Evolutionary conservation across 257 asterid genomes (phyloP).

Genomic region (Lithospermum erythrorhizon): DNA sequence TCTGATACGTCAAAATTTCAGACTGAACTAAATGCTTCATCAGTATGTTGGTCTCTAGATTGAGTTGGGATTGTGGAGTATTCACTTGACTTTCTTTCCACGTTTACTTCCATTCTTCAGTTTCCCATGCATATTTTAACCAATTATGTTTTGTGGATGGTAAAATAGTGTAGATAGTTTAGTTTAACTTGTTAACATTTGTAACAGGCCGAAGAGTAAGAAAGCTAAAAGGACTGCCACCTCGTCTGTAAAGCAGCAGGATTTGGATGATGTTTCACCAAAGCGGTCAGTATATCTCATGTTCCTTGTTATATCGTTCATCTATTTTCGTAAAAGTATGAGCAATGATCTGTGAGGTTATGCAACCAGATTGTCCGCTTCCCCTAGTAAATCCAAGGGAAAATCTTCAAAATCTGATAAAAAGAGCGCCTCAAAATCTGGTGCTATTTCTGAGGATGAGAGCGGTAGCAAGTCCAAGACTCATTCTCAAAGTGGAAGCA

Average conservation of each 20-base stretch:
- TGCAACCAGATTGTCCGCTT: constrained; percentile 15
- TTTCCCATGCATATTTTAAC: neutral
- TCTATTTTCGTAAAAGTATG: neutral
- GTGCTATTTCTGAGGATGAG: constrained; percentile 33
- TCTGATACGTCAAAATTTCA: neutral
- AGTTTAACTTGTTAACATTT: constrained; percentile 17
- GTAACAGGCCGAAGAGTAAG: constrained; percentile 48
- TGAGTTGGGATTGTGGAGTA: too few species aligned
- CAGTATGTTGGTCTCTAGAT: neutral
- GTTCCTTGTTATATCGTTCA: neutral
- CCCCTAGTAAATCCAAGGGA: constrained; percentile 42
- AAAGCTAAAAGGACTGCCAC: constrained; percentile 37
- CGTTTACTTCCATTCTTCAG: constrained; percentile 18
- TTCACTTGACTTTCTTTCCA: neutral
- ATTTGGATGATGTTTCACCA: constrained; percentile 35
- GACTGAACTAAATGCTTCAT: neutral
- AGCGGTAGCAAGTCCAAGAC: constrained; percentile 17
- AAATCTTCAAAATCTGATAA: constrained; percentile 28
- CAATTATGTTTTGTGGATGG: constrained; percentile 12
- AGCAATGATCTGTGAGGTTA: constrained; percentile 9
- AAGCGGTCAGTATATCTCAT: constrained; percentile 37
- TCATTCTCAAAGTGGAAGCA: constrained; percentile 10
- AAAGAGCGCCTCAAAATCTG: constrained; percentile 18
- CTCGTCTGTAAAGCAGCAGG: constrained; percentile 38
- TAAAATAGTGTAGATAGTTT: constrained; percentile 23